These are phyloP conservation scores for Hypoxylon fragiforme DNA, from an alignment of 495 filamentous ascomycete genomes.

Conservation along the genomic window DNA sequence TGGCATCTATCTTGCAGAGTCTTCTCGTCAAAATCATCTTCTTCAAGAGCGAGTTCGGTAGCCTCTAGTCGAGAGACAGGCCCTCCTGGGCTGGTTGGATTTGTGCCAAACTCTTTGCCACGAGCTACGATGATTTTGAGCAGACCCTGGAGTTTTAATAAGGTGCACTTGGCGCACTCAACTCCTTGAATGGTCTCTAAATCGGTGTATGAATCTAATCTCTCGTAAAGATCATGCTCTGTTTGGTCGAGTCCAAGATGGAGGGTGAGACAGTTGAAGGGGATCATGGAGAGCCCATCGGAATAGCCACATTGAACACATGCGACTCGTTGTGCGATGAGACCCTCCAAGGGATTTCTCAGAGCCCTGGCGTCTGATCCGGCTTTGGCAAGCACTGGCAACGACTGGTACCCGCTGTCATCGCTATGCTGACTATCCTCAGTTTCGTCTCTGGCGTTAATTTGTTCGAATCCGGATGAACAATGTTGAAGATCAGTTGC, in stretches of 20 bases:
- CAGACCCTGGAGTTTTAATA: conserved; percentile 53
- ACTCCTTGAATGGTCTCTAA: conserved; percentile 85
- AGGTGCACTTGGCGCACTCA: conserved; percentile 88
- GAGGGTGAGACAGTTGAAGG: conserved; percentile 93
- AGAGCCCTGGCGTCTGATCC: conserved; percentile 25
- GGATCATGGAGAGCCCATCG: conserved; percentile 82
- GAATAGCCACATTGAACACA: conserved; percentile 86
- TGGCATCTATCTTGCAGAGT: conserved; percentile 73
- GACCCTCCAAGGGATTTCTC: conserved; percentile 76
- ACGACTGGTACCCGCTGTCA: conserved; percentile 53
- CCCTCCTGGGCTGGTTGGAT: conserved; percentile 27
- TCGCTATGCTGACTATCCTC: conserved; percentile 49
- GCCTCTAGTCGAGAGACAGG: conserved; percentile 57
- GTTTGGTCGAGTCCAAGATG: conserved; percentile 60
- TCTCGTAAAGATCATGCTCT: conserved; percentile 69
- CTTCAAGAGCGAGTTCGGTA: conserved; percentile 70
- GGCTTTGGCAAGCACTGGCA: conserved; percentile 30
- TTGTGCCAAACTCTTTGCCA: conserved; percentile 13
- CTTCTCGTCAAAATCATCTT: conserved; percentile 78
- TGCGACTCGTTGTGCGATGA: conserved; percentile 86
- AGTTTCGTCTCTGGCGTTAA: conserved; percentile 39
- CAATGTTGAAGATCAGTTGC: conserved; percentile 47
- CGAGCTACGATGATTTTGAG: conserved; percentile 45
- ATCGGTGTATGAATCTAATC: conserved; percentile 80
- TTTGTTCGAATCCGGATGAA: conserved; percentile 38